Percentiles rank a stretch among this genome's conserved stretches.
These are phyloP conservation scores for Colletotrichum shisoi DNA, from an alignment of 2,329 filamentous ascomycete genomes.

Conservation along the genomic window DNA sequence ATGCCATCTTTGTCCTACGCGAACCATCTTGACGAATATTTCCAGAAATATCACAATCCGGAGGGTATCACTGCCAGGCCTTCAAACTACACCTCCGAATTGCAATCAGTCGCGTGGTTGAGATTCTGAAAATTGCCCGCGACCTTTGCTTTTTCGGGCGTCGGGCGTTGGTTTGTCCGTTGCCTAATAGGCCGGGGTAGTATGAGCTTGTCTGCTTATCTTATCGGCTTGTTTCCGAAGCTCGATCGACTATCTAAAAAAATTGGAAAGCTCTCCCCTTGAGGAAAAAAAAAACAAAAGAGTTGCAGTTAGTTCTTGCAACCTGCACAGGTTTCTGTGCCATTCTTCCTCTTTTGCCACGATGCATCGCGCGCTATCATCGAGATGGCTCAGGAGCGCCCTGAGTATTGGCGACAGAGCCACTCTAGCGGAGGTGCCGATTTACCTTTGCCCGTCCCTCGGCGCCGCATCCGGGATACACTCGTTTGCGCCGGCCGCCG, in stretches of 20 bases:
- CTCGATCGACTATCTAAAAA: slow-evolving; percentile 21
- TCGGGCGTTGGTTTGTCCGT: slow-evolving; percentile 31
- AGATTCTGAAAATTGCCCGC: slow-evolving; percentile 39
- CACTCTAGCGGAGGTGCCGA: slow-evolving; percentile 52
- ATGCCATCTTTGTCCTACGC: slow-evolving; percentile 66
- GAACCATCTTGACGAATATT: slow-evolving; percentile 55
- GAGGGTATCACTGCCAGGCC: slow-evolving; percentile 14
- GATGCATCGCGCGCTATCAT: slow-evolving; percentile 57
- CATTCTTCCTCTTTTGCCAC: background rate
- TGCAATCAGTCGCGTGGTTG: slow-evolving; percentile 29
- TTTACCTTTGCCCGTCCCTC: slow-evolving; percentile 57
- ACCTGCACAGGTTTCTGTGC: background rate
- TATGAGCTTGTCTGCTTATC: slow-evolving; percentile 15
- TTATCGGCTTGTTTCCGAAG: slow-evolving; percentile 1
- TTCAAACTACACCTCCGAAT: slow-evolving; percentile 3
- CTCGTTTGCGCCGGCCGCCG: slow-evolving; percentile 40
- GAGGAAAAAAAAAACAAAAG: background rate
- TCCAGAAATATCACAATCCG: slow-evolving; percentile 18
- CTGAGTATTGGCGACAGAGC: slow-evolving; percentile 54
- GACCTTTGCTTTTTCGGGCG: slow-evolving; percentile 32
- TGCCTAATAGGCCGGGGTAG: slow-evolving; percentile 25
- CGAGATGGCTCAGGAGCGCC: slow-evolving; percentile 54
- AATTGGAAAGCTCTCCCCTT: slow-evolving; percentile 14
- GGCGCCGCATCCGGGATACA: slow-evolving; percentile 7
- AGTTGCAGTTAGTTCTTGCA: background rate